Conservation (phyloP, 352 stramenopile species). For the Pythium chondricola region DNA sequence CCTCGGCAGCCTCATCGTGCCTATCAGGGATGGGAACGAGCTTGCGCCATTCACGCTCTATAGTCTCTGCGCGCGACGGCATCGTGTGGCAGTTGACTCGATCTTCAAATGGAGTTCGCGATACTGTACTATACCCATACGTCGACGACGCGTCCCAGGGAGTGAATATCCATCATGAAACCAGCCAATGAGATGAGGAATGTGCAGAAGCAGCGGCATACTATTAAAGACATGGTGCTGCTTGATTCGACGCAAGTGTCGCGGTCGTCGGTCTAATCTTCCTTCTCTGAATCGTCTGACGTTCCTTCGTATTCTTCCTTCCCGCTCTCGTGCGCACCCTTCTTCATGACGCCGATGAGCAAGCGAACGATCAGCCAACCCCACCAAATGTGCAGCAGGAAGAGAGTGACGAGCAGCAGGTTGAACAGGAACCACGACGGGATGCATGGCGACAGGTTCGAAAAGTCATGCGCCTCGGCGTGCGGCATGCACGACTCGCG, state of each 20-base stretch:
- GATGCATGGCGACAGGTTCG: slow-evolving; percentile 59
- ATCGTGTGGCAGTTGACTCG: no score
- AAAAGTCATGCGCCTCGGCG: slow-evolving; percentile 61
- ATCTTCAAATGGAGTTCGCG: no score
- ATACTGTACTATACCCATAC: no score
- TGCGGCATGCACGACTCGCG: slow-evolving; percentile 72
- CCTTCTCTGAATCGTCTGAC: slow-evolving; percentile 63
- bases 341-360: slow-evolving; percentile 56
- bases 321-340: slow-evolving; percentile 66
- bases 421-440: slow-evolving; percentile 84
- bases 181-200: no score
- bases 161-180: no score
- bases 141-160: no score
- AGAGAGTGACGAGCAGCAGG: slow-evolving; percentile 63
- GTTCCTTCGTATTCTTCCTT: slow-evolving; percentile 85
- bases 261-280: slow-evolving; percentile 4
- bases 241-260: neutral
- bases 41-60: no score
- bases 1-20: no score
- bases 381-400: slow-evolving; percentile 84
- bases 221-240: no score
- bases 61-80: no score
- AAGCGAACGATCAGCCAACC: slow-evolving; percentile 66
- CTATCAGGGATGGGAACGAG: no score
- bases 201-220: no score